phyloP scores from a whole-genome alignment of 2,329 filamentous ascomycete genomes.

The Pseudogymnoascus pannorum region DNA sequence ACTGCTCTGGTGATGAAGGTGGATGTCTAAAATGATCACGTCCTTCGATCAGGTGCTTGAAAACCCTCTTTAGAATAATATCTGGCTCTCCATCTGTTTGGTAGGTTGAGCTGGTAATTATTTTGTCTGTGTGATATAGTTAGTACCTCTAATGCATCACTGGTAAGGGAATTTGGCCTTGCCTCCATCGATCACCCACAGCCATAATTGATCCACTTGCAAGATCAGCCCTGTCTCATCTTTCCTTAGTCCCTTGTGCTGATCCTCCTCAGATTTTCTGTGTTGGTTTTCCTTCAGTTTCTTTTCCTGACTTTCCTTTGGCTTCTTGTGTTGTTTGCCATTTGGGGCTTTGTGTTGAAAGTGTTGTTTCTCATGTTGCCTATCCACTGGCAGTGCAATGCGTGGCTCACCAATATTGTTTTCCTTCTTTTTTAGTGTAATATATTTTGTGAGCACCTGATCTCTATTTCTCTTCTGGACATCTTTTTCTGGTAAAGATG shows the following conservation, averaged over 20 bases:
- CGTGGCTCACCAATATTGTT: neutral
- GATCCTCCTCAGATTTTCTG: neutral
- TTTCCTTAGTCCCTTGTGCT: neutral
- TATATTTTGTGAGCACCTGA: conserved; percentile 1
- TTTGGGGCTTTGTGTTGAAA: neutral
- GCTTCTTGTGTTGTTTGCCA: neutral
- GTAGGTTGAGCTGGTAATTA: conserved; percentile 7
- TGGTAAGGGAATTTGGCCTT: neutral
- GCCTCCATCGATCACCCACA: neutral
- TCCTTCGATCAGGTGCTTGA: neutral
- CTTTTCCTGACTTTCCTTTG: neutral
- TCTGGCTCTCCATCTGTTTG: neutral
- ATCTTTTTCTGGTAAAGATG: neutral
- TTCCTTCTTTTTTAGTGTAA: neutral
- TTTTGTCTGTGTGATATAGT: neutral
- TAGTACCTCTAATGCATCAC: neutral
- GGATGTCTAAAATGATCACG: neutral
- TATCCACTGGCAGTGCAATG: neutral
- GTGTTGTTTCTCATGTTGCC: neutral
- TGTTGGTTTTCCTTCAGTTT: neutral
- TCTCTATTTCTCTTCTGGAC: neutral
- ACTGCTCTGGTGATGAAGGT: neutral
- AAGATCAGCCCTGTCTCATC: neutral
- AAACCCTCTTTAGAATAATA: neutral
- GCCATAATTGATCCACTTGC: neutral